Conservation (phyloP, 495 filamentous ascomycete species). For the Hyphodiscus hymeniophilus region DNA sequence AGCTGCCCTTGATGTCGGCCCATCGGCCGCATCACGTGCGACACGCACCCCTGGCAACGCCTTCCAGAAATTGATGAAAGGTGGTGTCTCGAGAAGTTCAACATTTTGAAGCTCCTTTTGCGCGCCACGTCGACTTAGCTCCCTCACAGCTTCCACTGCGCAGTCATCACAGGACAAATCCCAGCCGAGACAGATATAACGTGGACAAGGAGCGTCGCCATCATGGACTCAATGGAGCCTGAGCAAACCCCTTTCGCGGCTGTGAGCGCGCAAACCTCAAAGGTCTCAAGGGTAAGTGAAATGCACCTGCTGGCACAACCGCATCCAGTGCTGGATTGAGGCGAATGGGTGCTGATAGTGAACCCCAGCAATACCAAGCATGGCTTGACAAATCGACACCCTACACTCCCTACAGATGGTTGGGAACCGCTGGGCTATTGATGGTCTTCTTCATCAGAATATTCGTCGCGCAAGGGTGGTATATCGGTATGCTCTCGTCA, state of each 20-base stretch:
- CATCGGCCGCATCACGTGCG: slow-evolving; percentile 1
- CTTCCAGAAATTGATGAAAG: neutral
- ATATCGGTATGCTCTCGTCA: slow-evolving; percentile 67
- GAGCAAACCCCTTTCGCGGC: slow-evolving; percentile 79
- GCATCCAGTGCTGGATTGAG: neutral
- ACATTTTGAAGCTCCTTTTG: neutral
- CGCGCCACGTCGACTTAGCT: neutral
- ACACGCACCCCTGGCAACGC: no score
- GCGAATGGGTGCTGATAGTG: slow-evolving; percentile 11
- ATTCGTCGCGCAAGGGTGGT: slow-evolving; percentile 91
- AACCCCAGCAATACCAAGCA: slow-evolving; percentile 79
- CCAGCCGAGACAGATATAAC: neutral
- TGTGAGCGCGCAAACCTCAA: slow-evolving; percentile 75
- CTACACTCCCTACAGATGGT: slow-evolving; percentile 81
- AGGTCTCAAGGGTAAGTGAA: slow-evolving; percentile 55
- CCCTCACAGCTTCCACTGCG: neutral
- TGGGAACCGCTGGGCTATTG: slow-evolving; percentile 65
- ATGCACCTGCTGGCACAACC: neutral
- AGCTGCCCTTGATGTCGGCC: no score
- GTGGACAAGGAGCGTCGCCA: slow-evolving; percentile 1
- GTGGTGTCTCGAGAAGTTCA: neutral
- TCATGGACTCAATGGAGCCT: slow-evolving; percentile 72
- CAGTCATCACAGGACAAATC: neutral
- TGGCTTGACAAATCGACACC: slow-evolving; percentile 90
- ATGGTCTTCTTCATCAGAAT: slow-evolving; percentile 81